Evolutionary conservation across 768 basidiomycete genomes (phyloP).

Genomic region (Pholiota molesta): DNA sequence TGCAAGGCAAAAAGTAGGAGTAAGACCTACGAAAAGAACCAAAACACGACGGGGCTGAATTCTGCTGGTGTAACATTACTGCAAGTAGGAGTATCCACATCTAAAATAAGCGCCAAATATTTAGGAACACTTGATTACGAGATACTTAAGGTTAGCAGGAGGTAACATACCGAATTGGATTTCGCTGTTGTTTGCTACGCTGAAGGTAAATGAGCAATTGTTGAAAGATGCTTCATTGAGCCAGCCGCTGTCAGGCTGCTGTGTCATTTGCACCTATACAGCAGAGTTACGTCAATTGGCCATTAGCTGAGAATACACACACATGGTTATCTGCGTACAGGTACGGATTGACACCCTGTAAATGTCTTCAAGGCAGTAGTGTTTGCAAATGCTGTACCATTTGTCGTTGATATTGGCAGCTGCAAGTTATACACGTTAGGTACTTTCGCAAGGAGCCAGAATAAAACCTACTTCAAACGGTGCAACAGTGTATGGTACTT

Average conservation of each 20-base stretch:
- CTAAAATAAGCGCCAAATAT: conserved; percentile 17
- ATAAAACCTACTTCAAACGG: conserved; percentile 42
- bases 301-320: neutral
- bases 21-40: conserved; percentile 49
- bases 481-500: conserved; percentile 46
- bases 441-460: neutral
- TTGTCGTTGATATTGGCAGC: conserved; percentile 40
- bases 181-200: conserved; percentile 39
- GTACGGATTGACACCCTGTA: conserved; percentile 42
- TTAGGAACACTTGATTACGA: neutral
- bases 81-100: conserved; percentile 34
- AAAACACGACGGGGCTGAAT: conserved; percentile 55
- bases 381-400: conserved; percentile 52
- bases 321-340: conserved; percentile 28
- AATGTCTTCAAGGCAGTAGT: conserved; percentile 50
- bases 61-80: conserved; percentile 28
- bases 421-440: conserved; percentile 16
- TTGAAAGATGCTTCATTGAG: conserved; percentile 42
- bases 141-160: neutral
- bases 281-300: neutral
- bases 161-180: conserved; percentile 44
- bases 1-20: neutral
- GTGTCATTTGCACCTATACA: conserved; percentile 40
- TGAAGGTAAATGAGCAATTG: conserved; percentile 43
- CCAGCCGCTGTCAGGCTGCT: conserved; percentile 37